Evolutionary conservation across 2,329 filamentous ascomycete species (phyloP).

Genomic region (Daldinia sp.): DNA sequence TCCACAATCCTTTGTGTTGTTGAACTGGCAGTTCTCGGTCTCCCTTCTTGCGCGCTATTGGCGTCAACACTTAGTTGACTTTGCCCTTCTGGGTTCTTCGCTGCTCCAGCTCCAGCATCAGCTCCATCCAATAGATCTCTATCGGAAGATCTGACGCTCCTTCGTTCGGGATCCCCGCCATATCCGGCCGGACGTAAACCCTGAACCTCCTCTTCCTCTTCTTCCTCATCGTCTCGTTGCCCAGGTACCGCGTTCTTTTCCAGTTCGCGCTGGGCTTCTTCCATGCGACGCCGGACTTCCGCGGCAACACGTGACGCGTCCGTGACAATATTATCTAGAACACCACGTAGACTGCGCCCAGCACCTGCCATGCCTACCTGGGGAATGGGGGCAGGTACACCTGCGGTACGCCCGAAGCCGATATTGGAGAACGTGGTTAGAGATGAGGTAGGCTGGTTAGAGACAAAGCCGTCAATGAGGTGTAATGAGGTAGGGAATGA

Average conservation of each 20-base stretch:
- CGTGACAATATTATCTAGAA: slow-evolving; percentile 96
- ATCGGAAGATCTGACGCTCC: slow-evolving; percentile 72
- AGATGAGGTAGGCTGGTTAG: slow-evolving; percentile 65
- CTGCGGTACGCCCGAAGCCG: slow-evolving; percentile 60
- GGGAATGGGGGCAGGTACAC: slow-evolving; percentile 50
- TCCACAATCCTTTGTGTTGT: slow-evolving; percentile 54
- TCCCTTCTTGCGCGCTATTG: slow-evolving; percentile 39
- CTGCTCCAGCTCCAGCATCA: slow-evolving; percentile 71
- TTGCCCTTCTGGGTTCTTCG: slow-evolving; percentile 46
- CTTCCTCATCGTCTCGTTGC: slow-evolving; percentile 71
- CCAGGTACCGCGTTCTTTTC: slow-evolving; percentile 79
- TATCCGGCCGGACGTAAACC: slow-evolving; percentile 49
- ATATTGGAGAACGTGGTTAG: slow-evolving; percentile 84
- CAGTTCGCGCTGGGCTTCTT: slow-evolving; percentile 91
- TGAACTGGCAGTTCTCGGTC: slow-evolving; percentile 40
- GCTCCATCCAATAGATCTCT: slow-evolving; percentile 76
- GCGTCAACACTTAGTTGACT: slow-evolving; percentile 42
- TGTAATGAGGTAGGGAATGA: slow-evolving; percentile 94
- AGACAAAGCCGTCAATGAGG: slow-evolving; percentile 71
- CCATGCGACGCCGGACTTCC: slow-evolving; percentile 90
- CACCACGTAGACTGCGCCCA: slow-evolving; percentile 82
- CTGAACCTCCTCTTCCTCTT: slow-evolving; percentile 69
- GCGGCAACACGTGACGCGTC: slow-evolving; percentile 96
- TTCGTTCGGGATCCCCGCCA: slow-evolving; percentile 65
- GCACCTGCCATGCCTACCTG: slow-evolving; percentile 56